Evolutionary conservation across 495 filamentous ascomycete genomes (phyloP).

Genomic region (Talaromyces adpressus): DNA sequence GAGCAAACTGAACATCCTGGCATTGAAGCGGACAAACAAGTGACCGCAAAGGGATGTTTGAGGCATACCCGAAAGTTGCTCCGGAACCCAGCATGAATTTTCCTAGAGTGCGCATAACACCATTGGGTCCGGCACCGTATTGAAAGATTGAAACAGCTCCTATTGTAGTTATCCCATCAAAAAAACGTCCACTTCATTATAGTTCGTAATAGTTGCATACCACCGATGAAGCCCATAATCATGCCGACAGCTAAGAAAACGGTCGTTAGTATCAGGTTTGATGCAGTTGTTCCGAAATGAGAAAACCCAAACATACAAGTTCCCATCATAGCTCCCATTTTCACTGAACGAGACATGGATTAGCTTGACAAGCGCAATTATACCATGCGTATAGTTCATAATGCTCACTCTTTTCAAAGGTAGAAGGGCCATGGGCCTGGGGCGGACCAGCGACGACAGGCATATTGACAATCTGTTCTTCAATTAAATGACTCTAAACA

Average conservation of each 20-base stretch:
- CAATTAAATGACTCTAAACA: background rate
- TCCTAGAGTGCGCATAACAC: constrained; percentile 84
- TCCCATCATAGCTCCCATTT: constrained; percentile 97
- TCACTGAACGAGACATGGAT: constrained; percentile 59
- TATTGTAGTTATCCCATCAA: constrained; percentile 21
- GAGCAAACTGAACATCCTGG: background rate
- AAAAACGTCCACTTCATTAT: background rate
- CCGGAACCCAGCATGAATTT: constrained; percentile 98
- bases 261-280: constrained; percentile 12
- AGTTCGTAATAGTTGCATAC: constrained; percentile 36
- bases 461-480: constrained; percentile 37
- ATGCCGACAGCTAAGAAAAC: constrained; percentile 70
- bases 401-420: constrained; percentile 82
- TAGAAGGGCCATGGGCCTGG: constrained; percentile 62
- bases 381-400: background rate
- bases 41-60: background rate
- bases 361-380: constrained; percentile 11
- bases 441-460: constrained; percentile 57
- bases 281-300: background rate
- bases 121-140: constrained; percentile 88
- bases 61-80: constrained; percentile 83
- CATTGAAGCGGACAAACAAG: background rate
- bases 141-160: constrained; percentile 90
- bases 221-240: constrained; percentile 97
- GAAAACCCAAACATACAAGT: constrained; percentile 61